Evolutionary conservation across 2,329 filamentous ascomycete genomes (phyloP).

Genomic region (Botrytis medusae): DNA sequence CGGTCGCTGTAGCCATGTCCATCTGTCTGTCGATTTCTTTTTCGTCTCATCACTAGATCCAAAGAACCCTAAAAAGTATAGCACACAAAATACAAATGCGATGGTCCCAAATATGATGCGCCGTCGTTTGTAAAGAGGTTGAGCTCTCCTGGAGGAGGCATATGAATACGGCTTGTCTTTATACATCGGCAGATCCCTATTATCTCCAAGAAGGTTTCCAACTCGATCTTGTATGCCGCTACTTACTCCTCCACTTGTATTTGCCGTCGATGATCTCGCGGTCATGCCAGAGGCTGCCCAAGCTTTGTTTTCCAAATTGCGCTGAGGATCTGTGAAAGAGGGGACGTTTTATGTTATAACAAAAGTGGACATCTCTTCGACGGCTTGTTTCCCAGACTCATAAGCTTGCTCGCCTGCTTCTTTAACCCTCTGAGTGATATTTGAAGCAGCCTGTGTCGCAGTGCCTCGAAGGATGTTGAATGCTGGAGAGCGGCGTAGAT

Average conservation of each 20-base stretch:
- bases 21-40: conserved; percentile 46
- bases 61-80: conserved; percentile 72
- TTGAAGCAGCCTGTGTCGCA: conserved; percentile 47
- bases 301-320: conserved; percentile 62
- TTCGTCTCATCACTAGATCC: conserved; percentile 38
- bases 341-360: conserved; percentile 68
- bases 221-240: conserved; percentile 61
- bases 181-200: conserved; percentile 80
- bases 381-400: conserved; percentile 44
- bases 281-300: conserved; percentile 58
- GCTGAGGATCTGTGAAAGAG: conserved; percentile 64
- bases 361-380: conserved; percentile 59
- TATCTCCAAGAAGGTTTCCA: conserved; percentile 62
- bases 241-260: conserved; percentile 43
- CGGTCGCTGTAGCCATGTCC: conserved; percentile 57
- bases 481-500: conserved; percentile 44
- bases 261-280: conserved; percentile 40
- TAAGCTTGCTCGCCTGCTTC: conserved; percentile 51
- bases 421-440: conserved; percentile 50
- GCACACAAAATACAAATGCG: conserved; percentile 54
- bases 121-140: conserved; percentile 63
- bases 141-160: conserved; percentile 57
- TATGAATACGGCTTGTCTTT: conserved; percentile 95
- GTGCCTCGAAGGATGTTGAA: conserved; percentile 53
- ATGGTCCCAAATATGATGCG: conserved; percentile 54